Evolutionary conservation across 768 basidiomycete species (phyloP).

Genomic region (Mycena chlorophos): DNA sequence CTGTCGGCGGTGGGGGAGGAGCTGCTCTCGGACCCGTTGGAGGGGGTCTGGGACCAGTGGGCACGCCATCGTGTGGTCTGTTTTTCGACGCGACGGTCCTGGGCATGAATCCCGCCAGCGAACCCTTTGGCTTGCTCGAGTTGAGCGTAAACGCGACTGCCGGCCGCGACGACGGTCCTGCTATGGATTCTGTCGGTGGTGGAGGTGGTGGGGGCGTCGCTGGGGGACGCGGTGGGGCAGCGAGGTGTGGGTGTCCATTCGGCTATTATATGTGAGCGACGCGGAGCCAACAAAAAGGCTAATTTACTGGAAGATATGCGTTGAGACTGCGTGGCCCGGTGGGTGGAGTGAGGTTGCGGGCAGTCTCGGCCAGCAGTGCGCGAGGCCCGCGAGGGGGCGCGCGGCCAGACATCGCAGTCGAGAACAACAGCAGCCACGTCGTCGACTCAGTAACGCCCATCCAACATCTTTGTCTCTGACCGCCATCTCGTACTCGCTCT

Average conservation of each 20-base stretch:
- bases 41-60: not conserved
- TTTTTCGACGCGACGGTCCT: slow-evolving; percentile 20
- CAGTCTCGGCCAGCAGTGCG: slow-evolving; percentile 57
- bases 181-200: slow-evolving; percentile 28
- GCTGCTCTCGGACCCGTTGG: slow-evolving; percentile 26
- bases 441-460: not conserved
- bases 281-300: slow-evolving; percentile 23
- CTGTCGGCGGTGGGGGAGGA: slow-evolving; percentile 26
- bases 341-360: slow-evolving; percentile 55
- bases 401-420: slow-evolving; percentile 66
- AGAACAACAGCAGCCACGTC: not conserved
- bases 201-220: slow-evolving; percentile 37
- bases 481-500: not conserved
- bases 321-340: slow-evolving; percentile 66
- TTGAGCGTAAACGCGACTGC: slow-evolving; percentile 29
- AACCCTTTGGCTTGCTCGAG: slow-evolving; percentile 28
- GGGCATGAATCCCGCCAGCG: slow-evolving; percentile 19
- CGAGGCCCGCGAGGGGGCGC: slow-evolving; percentile 74
- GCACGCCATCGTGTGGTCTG: not conserved
- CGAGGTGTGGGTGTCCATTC: slow-evolving; percentile 3
- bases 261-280: not conserved
- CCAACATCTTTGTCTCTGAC: not conserved
- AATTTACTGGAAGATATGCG: slow-evolving; percentile 47
- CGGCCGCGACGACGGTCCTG: slow-evolving; percentile 32
- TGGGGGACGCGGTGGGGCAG: slow-evolving; percentile 27